Evolutionary conservation across 2,329 filamentous ascomycete genomes (phyloP), one percentile per base, ranked within the genome.

Genomic region (Monosporascus sp.): DNA sequence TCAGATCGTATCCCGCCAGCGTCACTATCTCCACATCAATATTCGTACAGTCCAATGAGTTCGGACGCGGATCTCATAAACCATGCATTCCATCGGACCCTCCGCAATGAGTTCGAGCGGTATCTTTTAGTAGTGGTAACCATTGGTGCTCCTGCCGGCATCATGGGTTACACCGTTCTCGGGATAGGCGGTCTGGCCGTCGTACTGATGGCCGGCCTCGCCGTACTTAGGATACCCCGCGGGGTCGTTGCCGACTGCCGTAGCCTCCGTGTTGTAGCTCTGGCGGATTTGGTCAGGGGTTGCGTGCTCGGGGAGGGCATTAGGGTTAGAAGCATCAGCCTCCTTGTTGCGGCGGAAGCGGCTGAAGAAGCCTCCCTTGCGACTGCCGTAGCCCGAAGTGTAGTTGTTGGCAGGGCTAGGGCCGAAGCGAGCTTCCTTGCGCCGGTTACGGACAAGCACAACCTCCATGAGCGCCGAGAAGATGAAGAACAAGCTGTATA

Each of bases 391-490:
- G 37, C 71, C 71, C 1, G 69, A 68, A 9, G 70, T 72, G 63
- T 72, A 72, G 64, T 69, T 66, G 63, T 74, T 75, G 49, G 64
- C 68, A 3, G 73, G 72, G 49, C 68, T 68, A 14, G 72, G 72
- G 48, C 72, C 73, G 58, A 72, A 71, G 37, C 68, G 65, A 55
- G 65, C 57, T 60, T 75, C 72, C 66, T 72, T 74, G 73, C 85
- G 84, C 76, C 88, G 87, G 70, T 89, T 78, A 55, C 85, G 84
- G 62, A 81, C 81, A 46, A 93, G 80, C 49, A 79, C 76, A 49
- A 90, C 59, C 65, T 93, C 88, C 58, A 88, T 76, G 54, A 85
- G 67, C 50, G 88, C 83, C 49, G 88, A 89, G 65, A 89, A 65
- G 63, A 90, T 66, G 78, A 93, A 94, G 71, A 93, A 85, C 73